A percentile compares a stretch with the other conserved stretches of the same genome.
phyloP scores from a whole-genome alignment of 768 basidiomycete species.

The Hysterangium stoloniferum region DNA sequence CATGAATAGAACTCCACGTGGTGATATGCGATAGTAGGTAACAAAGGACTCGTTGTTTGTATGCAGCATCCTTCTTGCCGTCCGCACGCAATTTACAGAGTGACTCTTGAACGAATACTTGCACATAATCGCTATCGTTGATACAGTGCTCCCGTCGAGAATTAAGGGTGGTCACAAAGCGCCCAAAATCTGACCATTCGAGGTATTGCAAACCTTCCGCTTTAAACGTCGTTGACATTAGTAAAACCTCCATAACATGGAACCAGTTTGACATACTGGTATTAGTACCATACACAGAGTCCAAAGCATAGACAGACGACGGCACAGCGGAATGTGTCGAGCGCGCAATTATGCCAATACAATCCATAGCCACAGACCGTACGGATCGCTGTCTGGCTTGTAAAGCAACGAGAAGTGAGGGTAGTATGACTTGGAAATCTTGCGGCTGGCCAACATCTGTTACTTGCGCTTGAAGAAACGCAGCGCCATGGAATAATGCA shows the following conservation, averaged over 20 bases:
- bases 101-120: slow-evolving; percentile 51
- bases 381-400: slow-evolving; percentile 35
- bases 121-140: slow-evolving; percentile 52
- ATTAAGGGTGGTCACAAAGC: slow-evolving; percentile 47
- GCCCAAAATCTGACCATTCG: slow-evolving; percentile 52
- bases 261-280: slow-evolving; percentile 37
- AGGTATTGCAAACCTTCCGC: slow-evolving; percentile 55
- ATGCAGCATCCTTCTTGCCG: slow-evolving; percentile 44
- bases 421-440: slow-evolving; percentile 78
- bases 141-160: slow-evolving; percentile 46
- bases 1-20: slow-evolving; percentile 39
- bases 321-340: slow-evolving; percentile 30
- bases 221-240: slow-evolving; percentile 17
- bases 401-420: slow-evolving; percentile 57
- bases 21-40: slow-evolving; percentile 75
- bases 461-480: slow-evolving; percentile 70
- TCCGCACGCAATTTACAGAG: slow-evolving; percentile 40
- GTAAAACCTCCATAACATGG: neutral
- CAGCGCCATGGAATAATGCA: slow-evolving; percentile 67
- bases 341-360: slow-evolving; percentile 40
- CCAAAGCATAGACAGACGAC: slow-evolving; percentile 62
- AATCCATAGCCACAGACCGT: slow-evolving; percentile 48
- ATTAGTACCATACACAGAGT: slow-evolving; percentile 58
- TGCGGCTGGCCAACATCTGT: slow-evolving; percentile 35
- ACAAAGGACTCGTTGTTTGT: slow-evolving; percentile 64